phyloP scores from a whole-genome alignment of 805 yeast genomes.

The Wickerhamiella nectarea region DNA sequence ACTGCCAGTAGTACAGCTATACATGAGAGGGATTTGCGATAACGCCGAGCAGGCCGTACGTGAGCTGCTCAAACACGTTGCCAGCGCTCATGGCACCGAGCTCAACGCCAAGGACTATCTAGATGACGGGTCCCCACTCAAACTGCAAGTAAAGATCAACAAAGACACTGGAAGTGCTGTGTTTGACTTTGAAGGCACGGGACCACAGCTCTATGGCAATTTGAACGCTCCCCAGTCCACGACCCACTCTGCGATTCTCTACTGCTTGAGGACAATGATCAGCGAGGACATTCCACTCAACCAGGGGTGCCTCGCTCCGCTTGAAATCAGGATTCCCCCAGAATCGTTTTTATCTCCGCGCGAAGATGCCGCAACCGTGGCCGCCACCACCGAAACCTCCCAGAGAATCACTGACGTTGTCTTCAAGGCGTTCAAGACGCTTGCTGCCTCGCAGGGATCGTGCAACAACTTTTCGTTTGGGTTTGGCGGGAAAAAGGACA shows the following conservation, averaged over 20 bases:
- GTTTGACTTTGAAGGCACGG: slow-evolving; percentile 78
- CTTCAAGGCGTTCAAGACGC: slow-evolving; percentile 70
- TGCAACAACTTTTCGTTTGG: slow-evolving; percentile 93
- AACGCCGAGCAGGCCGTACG: slow-evolving; percentile 68
- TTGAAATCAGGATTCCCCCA: slow-evolving; percentile 50
- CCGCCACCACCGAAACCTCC: slow-evolving; percentile 89
- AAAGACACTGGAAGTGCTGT: slow-evolving; percentile 43
- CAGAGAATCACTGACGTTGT: slow-evolving; percentile 87
- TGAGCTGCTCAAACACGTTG: slow-evolving; percentile 34
- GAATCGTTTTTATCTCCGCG: slow-evolving; percentile 60
- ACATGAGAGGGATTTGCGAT: slow-evolving; percentile 71
- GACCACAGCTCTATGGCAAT: slow-evolving; percentile 79
- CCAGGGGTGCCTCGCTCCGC: slow-evolving; percentile 81
- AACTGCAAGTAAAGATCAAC: slow-evolving; percentile 29
- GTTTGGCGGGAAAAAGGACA: slow-evolving; percentile 39
- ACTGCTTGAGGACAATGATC: slow-evolving; percentile 73
- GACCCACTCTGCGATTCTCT: slow-evolving; percentile 75
- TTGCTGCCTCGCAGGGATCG: slow-evolving; percentile 94
- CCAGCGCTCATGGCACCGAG: slow-evolving; percentile 27
- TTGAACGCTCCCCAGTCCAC: slow-evolving; percentile 88
- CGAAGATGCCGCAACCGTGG: slow-evolving; percentile 82
- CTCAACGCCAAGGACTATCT: slow-evolving; percentile 22
- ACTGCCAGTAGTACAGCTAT: slow-evolving; percentile 43
- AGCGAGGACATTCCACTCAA: slow-evolving; percentile 82
- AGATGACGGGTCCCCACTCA: slow-evolving; percentile 27